Base-by-base conservation (phyloP, 129 eudicot species). In the Tagetes erecta region DNA sequence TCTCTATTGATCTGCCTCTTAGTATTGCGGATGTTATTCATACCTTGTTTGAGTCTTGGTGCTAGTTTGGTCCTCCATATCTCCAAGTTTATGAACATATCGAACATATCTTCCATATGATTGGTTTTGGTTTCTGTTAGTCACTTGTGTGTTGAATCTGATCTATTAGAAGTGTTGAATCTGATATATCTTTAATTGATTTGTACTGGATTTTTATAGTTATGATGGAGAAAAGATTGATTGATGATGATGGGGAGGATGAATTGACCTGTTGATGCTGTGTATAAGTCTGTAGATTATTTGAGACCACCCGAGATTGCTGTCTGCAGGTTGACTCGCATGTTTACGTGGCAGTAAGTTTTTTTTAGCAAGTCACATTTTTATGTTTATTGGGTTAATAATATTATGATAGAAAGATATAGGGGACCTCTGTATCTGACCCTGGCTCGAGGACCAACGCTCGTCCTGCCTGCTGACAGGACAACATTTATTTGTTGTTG, bases 251-350 rank as follows among this genome's bases (percentile, higher is more conserved):
- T 57, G 80, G 50, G 41, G 51, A 37, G 64, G 85, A 52, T 78
- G 89, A 70, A 58, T 46, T 82, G 80, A 75, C 75, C 80, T 82
- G 79, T 64, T 80, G 83, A 64, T 83, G 87, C 85, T 14, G 82
- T 80, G 51, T 73, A 8, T 80, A 38, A 38, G 78, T 77, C 57
- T 41, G 74, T 83, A 74, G 83, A 59, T 76, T 53, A 42, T 62
- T 44, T 50, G 70, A 62, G 78, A 71, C 50, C 72, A 78, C 14
- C 35, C 2, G 52, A 30, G 80, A 72, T 44, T 71, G 78, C 68
- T 68, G 80, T 68, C 71, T 78, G 80, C 74, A 74, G 73, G 74
- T 49, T 85, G 80, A 79, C 6, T 50, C 49, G 47, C 34, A 42
- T 42, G 34, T 49, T 27, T 44, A 39, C 33, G 52, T 41, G 36